Evolutionary conservation across 2,329 filamentous ascomycete genomes (phyloP).

Genomic region (Ceratocystis huliohia): DNA sequence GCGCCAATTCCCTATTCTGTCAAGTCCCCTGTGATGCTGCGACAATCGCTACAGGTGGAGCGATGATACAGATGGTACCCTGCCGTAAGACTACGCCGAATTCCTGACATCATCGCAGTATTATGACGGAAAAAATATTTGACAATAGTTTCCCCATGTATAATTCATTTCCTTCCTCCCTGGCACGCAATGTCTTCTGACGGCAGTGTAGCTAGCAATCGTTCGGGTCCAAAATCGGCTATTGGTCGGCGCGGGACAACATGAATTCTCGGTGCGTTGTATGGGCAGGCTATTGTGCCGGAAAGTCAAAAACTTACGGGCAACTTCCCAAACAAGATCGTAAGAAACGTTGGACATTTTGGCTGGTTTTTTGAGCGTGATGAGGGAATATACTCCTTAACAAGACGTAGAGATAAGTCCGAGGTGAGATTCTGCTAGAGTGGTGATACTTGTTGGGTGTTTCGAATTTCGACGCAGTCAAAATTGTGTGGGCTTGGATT

Average conservation of each 20-base stretch:
- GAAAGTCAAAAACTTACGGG: constrained; percentile 56
- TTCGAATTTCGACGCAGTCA: constrained; percentile 18
- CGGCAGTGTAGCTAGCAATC: neutral
- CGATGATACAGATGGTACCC: neutral
- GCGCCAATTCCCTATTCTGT: neutral
- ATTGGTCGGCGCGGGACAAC: neutral
- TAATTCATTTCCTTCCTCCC: neutral
- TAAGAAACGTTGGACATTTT: constrained; percentile 65
- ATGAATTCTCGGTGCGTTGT: neutral
- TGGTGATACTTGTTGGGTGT: constrained; percentile 20
- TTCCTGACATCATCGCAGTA: neutral
- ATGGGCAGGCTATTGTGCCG: neutral
- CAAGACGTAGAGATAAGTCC: constrained; percentile 15
- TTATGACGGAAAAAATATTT: constrained; percentile 5
- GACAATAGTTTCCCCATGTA: constrained; percentile 14
- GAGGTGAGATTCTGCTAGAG: constrained; percentile 15
- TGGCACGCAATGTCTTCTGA: neutral
- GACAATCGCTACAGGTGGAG: neutral
- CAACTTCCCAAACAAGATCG: constrained; percentile 89
- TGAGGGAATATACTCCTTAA: constrained; percentile 19
- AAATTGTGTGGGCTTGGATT: constrained; percentile 20
- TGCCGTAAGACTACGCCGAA: neutral
- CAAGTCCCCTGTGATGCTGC: neutral
- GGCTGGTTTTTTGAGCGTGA: constrained; percentile 27
- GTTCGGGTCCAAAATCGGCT: neutral